phyloP scores from a whole-genome alignment of 2,329 filamentous ascomycete genomes.

The Rugonectria rugulosa region DNA sequence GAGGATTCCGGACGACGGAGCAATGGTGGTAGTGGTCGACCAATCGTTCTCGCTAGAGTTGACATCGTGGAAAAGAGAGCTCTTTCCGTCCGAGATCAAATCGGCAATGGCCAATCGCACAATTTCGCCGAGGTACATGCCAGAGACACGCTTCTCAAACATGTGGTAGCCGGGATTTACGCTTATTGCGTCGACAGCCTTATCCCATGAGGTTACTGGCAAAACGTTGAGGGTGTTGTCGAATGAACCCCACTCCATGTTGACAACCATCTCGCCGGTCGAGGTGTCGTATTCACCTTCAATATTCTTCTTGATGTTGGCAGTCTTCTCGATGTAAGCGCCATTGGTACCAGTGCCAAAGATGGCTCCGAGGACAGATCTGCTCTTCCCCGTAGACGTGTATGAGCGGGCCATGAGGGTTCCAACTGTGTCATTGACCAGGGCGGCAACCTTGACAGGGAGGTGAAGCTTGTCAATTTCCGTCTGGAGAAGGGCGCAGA shows the following conservation, averaged over 20 bases:
- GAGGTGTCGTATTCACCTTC: constrained; percentile 76
- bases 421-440: constrained; percentile 97
- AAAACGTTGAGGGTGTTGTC: constrained; percentile 92
- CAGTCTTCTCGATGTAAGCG: constrained; percentile 92
- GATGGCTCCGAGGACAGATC: constrained; percentile 91
- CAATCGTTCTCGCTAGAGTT: constrained; percentile 76
- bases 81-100: constrained; percentile 71
- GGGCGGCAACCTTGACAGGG: constrained; percentile 91
- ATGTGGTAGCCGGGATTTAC: constrained; percentile 96
- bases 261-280: constrained; percentile 95
- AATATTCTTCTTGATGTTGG: constrained; percentile 81
- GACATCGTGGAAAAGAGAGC: constrained; percentile 78
- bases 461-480: constrained; percentile 89
- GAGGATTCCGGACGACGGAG: constrained; percentile 71
- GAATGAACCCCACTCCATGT: constrained; percentile 98
- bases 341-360: constrained; percentile 98
- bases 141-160: constrained; percentile 98
- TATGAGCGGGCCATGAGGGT: constrained; percentile 98
- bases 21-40: constrained; percentile 74
- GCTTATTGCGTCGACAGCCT: constrained; percentile 77
- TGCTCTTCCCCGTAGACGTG: constrained; percentile 85
- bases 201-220: constrained; percentile 85
- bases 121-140: constrained; percentile 98
- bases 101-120: constrained; percentile 78
- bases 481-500: constrained; percentile 85